Percentiles rank a stretch among this genome's conserved stretches.
Conservation (phyloP, 2,329 filamentous ascomycete species). For the Fusarium anthophilum region DNA sequence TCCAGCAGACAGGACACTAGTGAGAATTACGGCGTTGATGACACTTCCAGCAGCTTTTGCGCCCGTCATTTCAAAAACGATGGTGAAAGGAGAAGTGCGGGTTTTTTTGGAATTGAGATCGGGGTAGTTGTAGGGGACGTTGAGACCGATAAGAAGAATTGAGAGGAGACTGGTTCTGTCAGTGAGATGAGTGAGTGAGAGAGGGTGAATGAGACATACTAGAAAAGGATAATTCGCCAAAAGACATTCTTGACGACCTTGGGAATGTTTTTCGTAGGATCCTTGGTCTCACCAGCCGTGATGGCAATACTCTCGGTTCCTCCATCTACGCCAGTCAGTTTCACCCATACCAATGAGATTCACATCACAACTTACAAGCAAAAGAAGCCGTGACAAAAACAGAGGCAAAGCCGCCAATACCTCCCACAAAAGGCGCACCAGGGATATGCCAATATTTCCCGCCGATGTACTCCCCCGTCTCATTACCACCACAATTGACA, state of each 20-base stretch:
- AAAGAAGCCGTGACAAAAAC: slow-evolving; percentile 65
- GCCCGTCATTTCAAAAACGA: slow-evolving; percentile 68
- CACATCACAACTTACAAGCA: slow-evolving; percentile 56
- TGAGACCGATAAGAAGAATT: slow-evolving; percentile 61
- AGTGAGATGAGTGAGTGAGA: background rate
- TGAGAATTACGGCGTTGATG: slow-evolving; percentile 66
- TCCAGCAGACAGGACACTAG: slow-evolving; percentile 50
- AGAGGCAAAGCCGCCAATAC: slow-evolving; percentile 72
- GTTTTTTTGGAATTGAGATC: slow-evolving; percentile 46
- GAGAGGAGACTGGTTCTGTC: slow-evolving; percentile 47
- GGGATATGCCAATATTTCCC: slow-evolving; percentile 66
- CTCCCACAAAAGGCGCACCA: slow-evolving; percentile 71
- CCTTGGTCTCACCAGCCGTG: slow-evolving; percentile 72
- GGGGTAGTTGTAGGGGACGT: slow-evolving; percentile 64
- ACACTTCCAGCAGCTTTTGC: slow-evolving; percentile 60
- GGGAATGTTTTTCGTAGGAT: slow-evolving; percentile 69
- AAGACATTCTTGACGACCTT: slow-evolving; percentile 73
- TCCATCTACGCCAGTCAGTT: slow-evolving; percentile 39
- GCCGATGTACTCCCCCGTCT: slow-evolving; percentile 63
- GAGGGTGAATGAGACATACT: slow-evolving; percentile 35
- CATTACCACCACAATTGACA: slow-evolving; percentile 63
- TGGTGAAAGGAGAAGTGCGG: slow-evolving; percentile 56
- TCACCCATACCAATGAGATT: background rate
- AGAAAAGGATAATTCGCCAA: slow-evolving; percentile 68
- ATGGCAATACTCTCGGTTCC: slow-evolving; percentile 73